Conservation (phyloP, 352 stramenopile genomes). For the Globisporangium parvum region DNA sequence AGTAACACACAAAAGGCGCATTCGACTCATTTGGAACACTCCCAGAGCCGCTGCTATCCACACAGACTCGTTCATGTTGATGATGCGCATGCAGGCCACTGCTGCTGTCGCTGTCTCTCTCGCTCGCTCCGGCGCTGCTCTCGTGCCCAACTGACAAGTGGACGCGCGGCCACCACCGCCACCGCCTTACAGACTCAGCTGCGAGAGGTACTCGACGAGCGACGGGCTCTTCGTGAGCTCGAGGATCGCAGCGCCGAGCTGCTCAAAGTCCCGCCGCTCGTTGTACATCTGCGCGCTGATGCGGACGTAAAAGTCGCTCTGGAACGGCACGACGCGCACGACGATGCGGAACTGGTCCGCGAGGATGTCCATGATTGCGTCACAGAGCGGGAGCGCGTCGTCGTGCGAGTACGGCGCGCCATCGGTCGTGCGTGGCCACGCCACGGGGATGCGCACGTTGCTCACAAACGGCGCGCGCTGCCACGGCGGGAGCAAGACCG, state of each 20-base stretch:
- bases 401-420: constrained; percentile 50
- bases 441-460: constrained; percentile 70
- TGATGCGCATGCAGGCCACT: too few relatives aligned
- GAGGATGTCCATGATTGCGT: constrained; percentile 78
- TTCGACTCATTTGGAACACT: too few relatives aligned
- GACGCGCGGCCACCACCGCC: too few relatives aligned
- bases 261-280: constrained; percentile 73
- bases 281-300: constrained; percentile 87
- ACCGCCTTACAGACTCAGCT: constrained; percentile 47
- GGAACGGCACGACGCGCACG: constrained; percentile 63
- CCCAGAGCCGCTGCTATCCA: background rate
- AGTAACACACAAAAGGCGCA: background rate
- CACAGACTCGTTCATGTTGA: too few relatives aligned
- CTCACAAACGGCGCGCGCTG: constrained; percentile 79
- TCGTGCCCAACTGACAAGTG: too few relatives aligned
- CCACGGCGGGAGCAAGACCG: constrained; percentile 63
- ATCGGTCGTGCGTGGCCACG: constrained; percentile 41
- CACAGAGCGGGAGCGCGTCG: constrained; percentile 55
- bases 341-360: constrained; percentile 67
- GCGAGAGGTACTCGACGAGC: constrained; percentile 54
- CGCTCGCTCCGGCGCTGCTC: too few relatives aligned
- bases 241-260: constrained; percentile 62
- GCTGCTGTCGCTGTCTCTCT: too few relatives aligned
- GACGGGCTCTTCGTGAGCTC: constrained; percentile 65
- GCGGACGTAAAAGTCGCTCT: constrained; percentile 63